Evolutionary conservation across 345 rosid genomes (phyloP).

Genomic region (Boechera retrofracta): DNA sequence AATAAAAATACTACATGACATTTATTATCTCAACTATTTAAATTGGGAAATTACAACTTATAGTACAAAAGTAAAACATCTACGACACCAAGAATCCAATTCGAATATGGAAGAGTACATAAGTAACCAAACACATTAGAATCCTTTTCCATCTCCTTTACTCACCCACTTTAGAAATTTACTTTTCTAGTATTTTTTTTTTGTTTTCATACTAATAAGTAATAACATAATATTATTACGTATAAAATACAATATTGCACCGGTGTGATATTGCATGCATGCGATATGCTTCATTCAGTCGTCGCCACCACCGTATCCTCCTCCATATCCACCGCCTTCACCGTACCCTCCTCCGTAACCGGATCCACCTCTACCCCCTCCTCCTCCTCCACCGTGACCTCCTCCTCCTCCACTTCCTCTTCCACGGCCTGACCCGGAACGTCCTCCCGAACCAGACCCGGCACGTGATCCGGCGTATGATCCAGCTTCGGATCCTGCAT

Average conservation of each 20-base stretch:
- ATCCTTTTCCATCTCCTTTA: slow-evolving; percentile 2
- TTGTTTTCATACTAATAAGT: not conserved
- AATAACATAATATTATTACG: not conserved
- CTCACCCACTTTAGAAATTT: slow-evolving; percentile 10
- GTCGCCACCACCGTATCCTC: slow-evolving; percentile 43
- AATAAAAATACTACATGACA: not conserved
- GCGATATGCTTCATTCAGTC: slow-evolving; percentile 33
- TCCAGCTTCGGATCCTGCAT: slow-evolving; percentile 72
- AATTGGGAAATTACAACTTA: slow-evolving; percentile 30
- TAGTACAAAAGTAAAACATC: slow-evolving; percentile 26
- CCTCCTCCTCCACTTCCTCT: slow-evolving; percentile 43
- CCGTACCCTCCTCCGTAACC: slow-evolving; percentile 46
- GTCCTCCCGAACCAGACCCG: slow-evolving; percentile 58
- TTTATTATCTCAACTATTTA: not conserved
- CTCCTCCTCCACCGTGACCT: slow-evolving; percentile 43
- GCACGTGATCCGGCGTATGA: slow-evolving; percentile 71
- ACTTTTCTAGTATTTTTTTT: slow-evolving; percentile 18
- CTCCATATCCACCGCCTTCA: slow-evolving; percentile 45
- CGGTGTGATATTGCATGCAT: slow-evolving; percentile 32
- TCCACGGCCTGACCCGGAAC: slow-evolving; percentile 41
- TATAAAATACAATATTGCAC: slow-evolving; percentile 12
- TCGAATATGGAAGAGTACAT: slow-evolving; percentile 22
- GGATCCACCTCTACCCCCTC: slow-evolving; percentile 43
- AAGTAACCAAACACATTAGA: slow-evolving; percentile 22
- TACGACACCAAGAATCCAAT: slow-evolving; percentile 23